Base-by-base conservation (phyloP, 768 basidiomycete genomes). In the Favolaschia claudopus region DNA sequence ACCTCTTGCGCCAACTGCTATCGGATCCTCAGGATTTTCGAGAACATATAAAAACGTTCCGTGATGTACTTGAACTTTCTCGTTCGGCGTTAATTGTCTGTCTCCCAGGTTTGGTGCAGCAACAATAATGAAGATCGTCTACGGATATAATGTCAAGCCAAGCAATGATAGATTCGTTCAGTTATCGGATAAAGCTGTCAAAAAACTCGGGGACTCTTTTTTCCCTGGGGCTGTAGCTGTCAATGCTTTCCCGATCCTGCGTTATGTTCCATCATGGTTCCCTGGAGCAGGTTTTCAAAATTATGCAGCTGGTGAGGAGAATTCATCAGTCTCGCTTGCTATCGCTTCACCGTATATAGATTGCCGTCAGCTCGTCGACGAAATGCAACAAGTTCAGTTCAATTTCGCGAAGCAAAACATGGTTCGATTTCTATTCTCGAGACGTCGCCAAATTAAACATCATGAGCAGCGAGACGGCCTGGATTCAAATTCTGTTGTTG, bases 101-200 rank as follows among this genome's bases (percentile, higher is more conserved):
- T 39, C 33, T 37, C 33, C 36, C 36, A 75, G 74, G 36, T 64
- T 71, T 32, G 65, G 68, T 1, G 68, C 71, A 17, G 69, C 70
- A 27, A 69, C 70, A 17, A 73, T 73, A 25, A 72, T 75, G 71
- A 53, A 55, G 8, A 61, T 69, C 22, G 67, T 73, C 17, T 77
- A 78, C 40, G 77, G 74, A 13, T 74, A 76, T 34, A 68, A 77
- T 38, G 69, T 76, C 45, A 57, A 63, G 5, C 72, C 69, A 20
- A 54, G 58, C 7, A 61, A 76, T 25, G 72, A 78, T 58, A 48
- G 50, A 25, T 73, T 74, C 36, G 72, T 77, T 20, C 51, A 56
- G 15, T 60, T 74, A 1, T 73, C 64, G 12, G 72, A 76, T 19
- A 55, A 63, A 1, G 74, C 72, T n/a, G 71, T 68, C 28, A 64